phyloP scores from a whole-genome alignment of 495 filamentous ascomycete species.

The Penicillium soppii region DNA sequence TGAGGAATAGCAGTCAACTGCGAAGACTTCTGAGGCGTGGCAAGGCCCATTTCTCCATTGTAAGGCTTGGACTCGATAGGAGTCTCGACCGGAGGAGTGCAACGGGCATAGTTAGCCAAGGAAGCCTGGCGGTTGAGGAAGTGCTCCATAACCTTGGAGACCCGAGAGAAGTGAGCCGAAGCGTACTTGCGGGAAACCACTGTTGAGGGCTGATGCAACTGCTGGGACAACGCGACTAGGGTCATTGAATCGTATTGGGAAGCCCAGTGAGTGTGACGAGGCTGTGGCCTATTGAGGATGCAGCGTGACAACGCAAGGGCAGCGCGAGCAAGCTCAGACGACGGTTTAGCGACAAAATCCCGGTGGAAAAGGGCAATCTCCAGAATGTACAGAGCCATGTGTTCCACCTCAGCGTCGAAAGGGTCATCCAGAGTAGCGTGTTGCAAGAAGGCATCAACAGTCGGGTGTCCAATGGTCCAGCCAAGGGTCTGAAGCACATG shows the following conservation, averaged over 20 bases:
- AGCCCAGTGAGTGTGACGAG: slow-evolving; percentile 75
- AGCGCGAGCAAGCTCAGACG: slow-evolving; percentile 85
- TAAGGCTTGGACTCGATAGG: slow-evolving; percentile 56
- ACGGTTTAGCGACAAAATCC: slow-evolving; percentile 87
- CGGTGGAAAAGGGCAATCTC: slow-evolving; percentile 95
- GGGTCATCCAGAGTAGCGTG: slow-evolving; percentile 62
- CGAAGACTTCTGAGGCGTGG: slow-evolving; percentile 83
- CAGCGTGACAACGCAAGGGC: slow-evolving; percentile 83
- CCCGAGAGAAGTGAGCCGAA: slow-evolving; percentile 73
- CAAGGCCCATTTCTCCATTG: slow-evolving; percentile 53
- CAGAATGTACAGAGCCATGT: slow-evolving; percentile 90
- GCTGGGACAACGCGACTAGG: slow-evolving; percentile 78
- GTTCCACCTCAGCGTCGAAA: slow-evolving; percentile 82
- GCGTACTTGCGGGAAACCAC: slow-evolving; percentile 89
- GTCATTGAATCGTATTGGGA: slow-evolving; percentile 75
- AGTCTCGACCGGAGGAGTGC: slow-evolving; percentile 67
- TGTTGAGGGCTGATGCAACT: slow-evolving; percentile 81
- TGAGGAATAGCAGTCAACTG: slow-evolving; percentile 62
- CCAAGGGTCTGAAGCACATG: slow-evolving; percentile 97
- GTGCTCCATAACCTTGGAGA: slow-evolving; percentile 76
- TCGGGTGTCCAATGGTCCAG: slow-evolving; percentile 95
- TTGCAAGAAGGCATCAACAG: slow-evolving; percentile 89
- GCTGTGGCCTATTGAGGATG: slow-evolving; percentile 77
- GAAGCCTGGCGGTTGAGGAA: slow-evolving; percentile 85
- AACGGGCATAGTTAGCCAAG: slow-evolving; percentile 65